Percentiles rank a stretch among this genome's conserved stretches.
Conservation (phyloP, 179 eudicot species). For the Silene noctiflora region DNA sequence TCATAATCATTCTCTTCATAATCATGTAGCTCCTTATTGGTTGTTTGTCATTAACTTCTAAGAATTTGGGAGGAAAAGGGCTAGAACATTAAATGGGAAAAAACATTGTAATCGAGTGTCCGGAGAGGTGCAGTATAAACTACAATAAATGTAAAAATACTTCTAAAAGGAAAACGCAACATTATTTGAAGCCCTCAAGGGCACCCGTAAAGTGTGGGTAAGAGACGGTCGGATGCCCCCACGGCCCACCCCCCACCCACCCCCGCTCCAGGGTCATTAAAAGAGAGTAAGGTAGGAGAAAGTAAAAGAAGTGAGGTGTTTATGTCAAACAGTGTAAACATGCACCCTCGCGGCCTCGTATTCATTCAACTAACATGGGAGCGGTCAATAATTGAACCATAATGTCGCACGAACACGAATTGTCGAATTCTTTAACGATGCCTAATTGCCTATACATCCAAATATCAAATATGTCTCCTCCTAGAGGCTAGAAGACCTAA, state of each 20-base stretch:
- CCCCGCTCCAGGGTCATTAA: not conserved
- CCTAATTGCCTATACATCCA: not conserved
- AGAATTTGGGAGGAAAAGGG: not conserved
- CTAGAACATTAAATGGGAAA: no score
- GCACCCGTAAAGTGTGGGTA: no score
- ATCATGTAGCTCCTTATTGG: not conserved
- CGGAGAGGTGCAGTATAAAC: no score
- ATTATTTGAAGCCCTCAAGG: no score
- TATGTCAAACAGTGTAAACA: not conserved
- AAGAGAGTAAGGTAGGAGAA: not conserved
- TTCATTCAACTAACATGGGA: not conserved
- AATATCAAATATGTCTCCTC: not conserved
- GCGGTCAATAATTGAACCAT: not conserved
- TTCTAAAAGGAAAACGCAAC: no score
- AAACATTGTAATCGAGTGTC: not conserved
- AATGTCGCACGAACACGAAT: not conserved
- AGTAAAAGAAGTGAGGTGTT: no score
- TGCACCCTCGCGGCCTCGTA: not conserved
- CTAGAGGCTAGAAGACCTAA: not conserved
- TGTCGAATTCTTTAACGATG: not conserved
- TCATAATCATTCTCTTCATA: not conserved
- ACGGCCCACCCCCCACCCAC: no score
- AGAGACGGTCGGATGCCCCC: no score
- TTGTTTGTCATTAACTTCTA: not conserved
- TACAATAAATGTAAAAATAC: no score